A percentile compares a stretch with the other conserved stretches of the same genome.
These are phyloP conservation scores for California macrophylla DNA, from an alignment of 441 rosid species.

Conservation along the genomic window DNA sequence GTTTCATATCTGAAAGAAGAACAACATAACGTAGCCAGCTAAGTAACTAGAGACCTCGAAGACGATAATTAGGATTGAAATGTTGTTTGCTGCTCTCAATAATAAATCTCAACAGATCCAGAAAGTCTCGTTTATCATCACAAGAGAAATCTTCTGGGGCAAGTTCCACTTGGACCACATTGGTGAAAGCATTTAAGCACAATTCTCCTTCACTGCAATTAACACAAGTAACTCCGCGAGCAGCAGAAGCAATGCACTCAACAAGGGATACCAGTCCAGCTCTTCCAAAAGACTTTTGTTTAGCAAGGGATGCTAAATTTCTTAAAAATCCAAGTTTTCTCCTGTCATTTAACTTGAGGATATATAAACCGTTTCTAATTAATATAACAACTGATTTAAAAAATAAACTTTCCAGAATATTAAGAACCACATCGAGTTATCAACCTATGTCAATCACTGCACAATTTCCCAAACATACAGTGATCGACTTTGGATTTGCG, in stretches of 20 bases:
- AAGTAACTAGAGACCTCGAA: slow-evolving; percentile 52
- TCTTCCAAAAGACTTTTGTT: slow-evolving; percentile 69
- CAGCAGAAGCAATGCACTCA: slow-evolving; percentile 68
- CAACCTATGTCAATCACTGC: background rate
- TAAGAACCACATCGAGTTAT: background rate
- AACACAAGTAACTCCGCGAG: slow-evolving; percentile 32
- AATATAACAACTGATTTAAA: slow-evolving; percentile 4
- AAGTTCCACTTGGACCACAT: slow-evolving; percentile 26
- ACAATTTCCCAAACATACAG: background rate
- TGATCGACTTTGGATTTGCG: background rate
- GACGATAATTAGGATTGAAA: slow-evolving; percentile 86
- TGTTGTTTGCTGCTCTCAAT: slow-evolving; percentile 90
- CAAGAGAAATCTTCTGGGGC: slow-evolving; percentile 21
- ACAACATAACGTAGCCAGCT: slow-evolving; percentile 23
- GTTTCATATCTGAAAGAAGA: slow-evolving; percentile 7
- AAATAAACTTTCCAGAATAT: background rate
- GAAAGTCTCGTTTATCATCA: slow-evolving; percentile 36
- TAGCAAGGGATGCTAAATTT: slow-evolving; percentile 60
- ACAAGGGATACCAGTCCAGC: slow-evolving; percentile 84
- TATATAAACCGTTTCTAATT: slow-evolving; percentile 13
- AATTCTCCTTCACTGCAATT: slow-evolving; percentile 23
- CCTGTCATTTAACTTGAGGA: slow-evolving; percentile 34
- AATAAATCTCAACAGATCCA: slow-evolving; percentile 69
- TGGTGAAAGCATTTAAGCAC: slow-evolving; percentile 22
- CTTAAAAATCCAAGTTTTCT: slow-evolving; percentile 43